Evolutionary conservation across 2,329 filamentous ascomycete species (phyloP), one percentile per base, ranked within the genome.

Genomic region (Aureobasidium musti): DNA sequence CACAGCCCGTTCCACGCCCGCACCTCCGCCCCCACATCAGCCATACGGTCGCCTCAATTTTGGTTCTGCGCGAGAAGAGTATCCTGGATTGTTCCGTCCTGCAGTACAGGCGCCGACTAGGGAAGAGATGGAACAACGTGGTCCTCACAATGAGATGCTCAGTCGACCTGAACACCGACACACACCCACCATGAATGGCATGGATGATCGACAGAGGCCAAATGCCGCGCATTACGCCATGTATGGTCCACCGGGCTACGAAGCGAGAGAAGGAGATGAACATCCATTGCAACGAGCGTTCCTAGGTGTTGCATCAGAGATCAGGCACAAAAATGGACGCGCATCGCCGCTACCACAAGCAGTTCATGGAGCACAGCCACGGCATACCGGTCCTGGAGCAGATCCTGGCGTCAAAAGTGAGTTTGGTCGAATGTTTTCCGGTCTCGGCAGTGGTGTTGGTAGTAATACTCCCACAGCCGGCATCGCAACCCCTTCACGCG

Each of bases 331-430:
- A 63, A 90, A 89, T 70, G 93, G 93, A 1, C 88, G 93, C 57
- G 84, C 92, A 45, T 97, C 94, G 10, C 94, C 94, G 1, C 81
- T 97, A 19, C 94, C 94, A 0, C 94, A 97, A 77, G 93, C 94
- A 26, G 93, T 97, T 0, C 93, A 97, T 75, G 94, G 94, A 26
- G 93, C 91, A 1, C 93, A 97, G 76, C 87, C 89, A 19, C 90
- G 92, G 72, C 86, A 90, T 45, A 85, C 90, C 63, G 91, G 90
- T 3, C 91, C 92, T 6, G 87, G 88, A 17, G 90, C 89, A 19
- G 92, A 97, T 76, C 90, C 92, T 13, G 90, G 90, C 50, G 96
- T 97, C 74, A 97, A 97, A 82, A 96, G 89, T 75, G 94, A 97
- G 76, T 93, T 97, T 75, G 93, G 93, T 33, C 89, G 92, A 69